phyloP scores from a whole-genome alignment of 768 basidiomycete genomes.

The Lentinula lateritia region DNA sequence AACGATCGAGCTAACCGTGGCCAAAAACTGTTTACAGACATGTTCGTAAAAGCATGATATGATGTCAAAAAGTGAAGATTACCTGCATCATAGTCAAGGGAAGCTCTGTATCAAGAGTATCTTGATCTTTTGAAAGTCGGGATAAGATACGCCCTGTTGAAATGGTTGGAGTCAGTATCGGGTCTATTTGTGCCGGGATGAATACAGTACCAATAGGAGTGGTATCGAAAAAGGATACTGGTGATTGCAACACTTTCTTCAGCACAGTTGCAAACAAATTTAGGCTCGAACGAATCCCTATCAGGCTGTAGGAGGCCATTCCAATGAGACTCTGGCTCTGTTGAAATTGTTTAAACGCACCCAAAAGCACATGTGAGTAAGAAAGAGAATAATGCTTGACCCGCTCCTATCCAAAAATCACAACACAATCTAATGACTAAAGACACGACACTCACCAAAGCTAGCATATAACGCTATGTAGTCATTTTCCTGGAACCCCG shows the following conservation, averaged over 20 bases:
- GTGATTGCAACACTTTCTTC: conserved; percentile 50
- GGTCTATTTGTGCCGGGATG: not conserved
- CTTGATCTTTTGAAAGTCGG: conserved; percentile 57
- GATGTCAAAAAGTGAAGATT: not conserved
- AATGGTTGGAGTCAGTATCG: not conserved
- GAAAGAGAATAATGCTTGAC: conserved; percentile 48
- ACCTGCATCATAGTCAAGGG: conserved; percentile 44
- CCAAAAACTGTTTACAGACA: not conserved
- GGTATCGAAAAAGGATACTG: conserved; percentile 67
- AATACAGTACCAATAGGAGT: conserved; percentile 53
- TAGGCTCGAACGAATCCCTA: conserved; percentile 35
- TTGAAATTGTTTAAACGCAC: conserved; percentile 24
- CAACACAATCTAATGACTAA: not conserved
- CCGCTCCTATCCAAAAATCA: conserved; percentile 27
- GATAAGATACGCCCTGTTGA: conserved; percentile 50
- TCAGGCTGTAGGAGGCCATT: conserved; percentile 20
- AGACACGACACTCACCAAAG: conserved; percentile 26
- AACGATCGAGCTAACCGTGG: conserved; percentile 1
- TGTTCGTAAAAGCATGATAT: not conserved
- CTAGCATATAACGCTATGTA: conserved; percentile 63
- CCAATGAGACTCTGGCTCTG: not conserved
- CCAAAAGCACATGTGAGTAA: conserved; percentile 41
- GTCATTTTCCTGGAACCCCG: conserved; percentile 49
- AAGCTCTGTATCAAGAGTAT: conserved; percentile 48
- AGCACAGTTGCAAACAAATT: conserved; percentile 54